Evolutionary conservation across 2,329 filamentous ascomycete genomes (phyloP), one percentile per base, ranked within the genome.

Genomic region (Calonectria fujianensis): DNA sequence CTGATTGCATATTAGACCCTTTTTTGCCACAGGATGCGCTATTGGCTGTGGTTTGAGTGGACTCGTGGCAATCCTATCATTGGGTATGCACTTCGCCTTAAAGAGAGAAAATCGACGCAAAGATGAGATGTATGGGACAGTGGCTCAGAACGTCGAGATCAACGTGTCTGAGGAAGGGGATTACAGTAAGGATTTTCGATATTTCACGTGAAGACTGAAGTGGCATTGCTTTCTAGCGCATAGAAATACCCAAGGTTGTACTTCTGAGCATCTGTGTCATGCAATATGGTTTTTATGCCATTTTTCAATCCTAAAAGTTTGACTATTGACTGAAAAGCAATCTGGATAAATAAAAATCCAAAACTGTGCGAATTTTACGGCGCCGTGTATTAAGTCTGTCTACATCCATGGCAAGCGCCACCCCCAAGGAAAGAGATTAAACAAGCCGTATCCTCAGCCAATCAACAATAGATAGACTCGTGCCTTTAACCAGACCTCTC

Each of bases 41-140:
- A 75, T 75, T 39, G 72, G 74, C n/a, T 75, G 74, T 27, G 68
- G 50, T 7, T 32, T 75, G 24, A 72, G 63, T 2, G 72, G 74
- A 6, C 32, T 69, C 1, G 70, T 75, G 5, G 39, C n/a, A 16
- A 39, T 75, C 2, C 39, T 75, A 10, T 50, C 61, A 0, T 41
- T 75, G 13, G 72, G 45, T 1, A 27, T 75, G 57, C 74, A 75
- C 37, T 69, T 74, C 35, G 64, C 72, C 9, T 32, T 75, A n/a
- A 68, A 51, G 14, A 35, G 72, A 4, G 74, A 75, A 45, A 75
- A 74, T 24, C 71, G 51, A 35, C 57, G 68, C 9, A 64, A 64
- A n/a, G 72, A 75, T 6, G 29, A 50, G 10, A 16, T 68, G 32
- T 74, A 74, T 54, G 74, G 74, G 9, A 13, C 57, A 4, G 64